These are phyloP conservation scores for Mikania micrantha DNA, from an alignment of 129 eudicot genomes.

Conservation along the genomic window DNA sequence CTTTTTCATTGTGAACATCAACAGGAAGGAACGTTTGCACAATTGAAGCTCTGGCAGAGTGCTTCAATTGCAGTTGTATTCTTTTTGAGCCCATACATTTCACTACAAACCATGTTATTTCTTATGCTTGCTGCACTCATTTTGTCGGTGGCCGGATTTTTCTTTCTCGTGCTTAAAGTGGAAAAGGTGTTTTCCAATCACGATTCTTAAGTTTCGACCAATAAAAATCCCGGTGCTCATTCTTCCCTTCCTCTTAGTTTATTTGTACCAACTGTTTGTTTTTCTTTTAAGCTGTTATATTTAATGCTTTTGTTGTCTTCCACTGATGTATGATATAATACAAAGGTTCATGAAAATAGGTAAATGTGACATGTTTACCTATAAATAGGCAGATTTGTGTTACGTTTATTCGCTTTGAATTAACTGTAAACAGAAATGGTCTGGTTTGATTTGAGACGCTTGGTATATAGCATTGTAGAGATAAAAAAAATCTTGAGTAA, in stretches of 20 bases:
- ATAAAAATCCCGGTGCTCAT: background rate
- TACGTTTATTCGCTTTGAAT: background rate
- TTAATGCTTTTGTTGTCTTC: background rate
- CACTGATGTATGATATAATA: too few relatives aligned
- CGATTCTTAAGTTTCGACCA: background rate
- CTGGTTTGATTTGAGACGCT: background rate
- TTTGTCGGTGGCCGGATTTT: conserved; percentile 47
- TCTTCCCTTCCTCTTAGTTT: conserved; percentile 5
- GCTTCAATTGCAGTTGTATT: conserved; percentile 76
- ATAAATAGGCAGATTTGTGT: background rate
- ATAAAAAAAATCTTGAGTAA: background rate
- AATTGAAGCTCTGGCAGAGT: conserved; percentile 97
- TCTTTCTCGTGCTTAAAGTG: conserved; percentile 59
- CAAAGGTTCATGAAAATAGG: background rate
- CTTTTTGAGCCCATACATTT: conserved; percentile 61
- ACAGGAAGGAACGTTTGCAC: conserved; percentile 99
- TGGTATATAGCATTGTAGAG: background rate
- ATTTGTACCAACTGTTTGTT: conserved; percentile 1
- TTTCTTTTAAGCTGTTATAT: background rate
- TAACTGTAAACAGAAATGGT: background rate
- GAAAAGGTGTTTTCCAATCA: conserved; percentile 49
- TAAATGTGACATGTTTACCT: background rate
- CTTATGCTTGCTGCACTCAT: conserved; percentile 58
- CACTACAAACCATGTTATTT: conserved; percentile 61
- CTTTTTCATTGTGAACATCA: background rate